phyloP scores from a whole-genome alignment of 352 stramenopile species.

The Pythium brachiatum region DNA sequence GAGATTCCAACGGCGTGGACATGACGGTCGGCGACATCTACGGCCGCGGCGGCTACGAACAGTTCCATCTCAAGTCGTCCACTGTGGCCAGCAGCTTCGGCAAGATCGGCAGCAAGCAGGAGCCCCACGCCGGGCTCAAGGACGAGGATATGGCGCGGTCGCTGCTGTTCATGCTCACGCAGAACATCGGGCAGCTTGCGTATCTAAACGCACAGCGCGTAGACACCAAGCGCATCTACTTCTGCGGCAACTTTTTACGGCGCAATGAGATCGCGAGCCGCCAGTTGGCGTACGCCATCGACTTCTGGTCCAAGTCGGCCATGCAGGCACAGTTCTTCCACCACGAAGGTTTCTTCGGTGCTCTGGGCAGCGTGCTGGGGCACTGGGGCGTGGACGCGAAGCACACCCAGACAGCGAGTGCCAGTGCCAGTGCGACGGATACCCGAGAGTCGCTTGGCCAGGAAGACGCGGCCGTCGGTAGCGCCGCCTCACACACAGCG shows the following conservation, averaged over 20 bases:
- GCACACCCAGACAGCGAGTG: background rate
- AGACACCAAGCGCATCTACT: slow-evolving; percentile 93
- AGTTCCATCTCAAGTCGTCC: slow-evolving; percentile 81
- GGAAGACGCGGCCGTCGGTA: background rate
- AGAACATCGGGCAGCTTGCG: slow-evolving; percentile 95
- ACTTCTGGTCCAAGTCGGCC: slow-evolving; percentile 95
- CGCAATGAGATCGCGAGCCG: slow-evolving; percentile 92
- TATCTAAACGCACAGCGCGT: slow-evolving; percentile 95
- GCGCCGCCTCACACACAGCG: background rate
- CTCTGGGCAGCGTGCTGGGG: slow-evolving; percentile 71
- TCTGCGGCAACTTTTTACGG: slow-evolving; percentile 96
- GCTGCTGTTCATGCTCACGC: slow-evolving; percentile 98
- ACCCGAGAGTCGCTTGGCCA: too few relatives aligned
- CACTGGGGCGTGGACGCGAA: slow-evolving; percentile 16
- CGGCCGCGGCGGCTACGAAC: slow-evolving; percentile 83
- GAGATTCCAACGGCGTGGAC: slow-evolving; percentile 83
- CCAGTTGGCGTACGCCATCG: slow-evolving; percentile 91
- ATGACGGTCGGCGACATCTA: slow-evolving; percentile 99
- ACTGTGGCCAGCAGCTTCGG: slow-evolving; percentile 97
- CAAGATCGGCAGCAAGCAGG: slow-evolving; percentile 77
- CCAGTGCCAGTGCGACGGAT: too few relatives aligned
- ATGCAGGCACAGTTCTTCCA: slow-evolving; percentile 92
- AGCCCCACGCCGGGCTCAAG: slow-evolving; percentile 37
- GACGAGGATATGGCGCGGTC: slow-evolving; percentile 94
- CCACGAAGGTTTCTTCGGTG: slow-evolving; percentile 97